phyloP scores from a whole-genome alignment of 257 asterid species.

The Perilla frutescens region DNA sequence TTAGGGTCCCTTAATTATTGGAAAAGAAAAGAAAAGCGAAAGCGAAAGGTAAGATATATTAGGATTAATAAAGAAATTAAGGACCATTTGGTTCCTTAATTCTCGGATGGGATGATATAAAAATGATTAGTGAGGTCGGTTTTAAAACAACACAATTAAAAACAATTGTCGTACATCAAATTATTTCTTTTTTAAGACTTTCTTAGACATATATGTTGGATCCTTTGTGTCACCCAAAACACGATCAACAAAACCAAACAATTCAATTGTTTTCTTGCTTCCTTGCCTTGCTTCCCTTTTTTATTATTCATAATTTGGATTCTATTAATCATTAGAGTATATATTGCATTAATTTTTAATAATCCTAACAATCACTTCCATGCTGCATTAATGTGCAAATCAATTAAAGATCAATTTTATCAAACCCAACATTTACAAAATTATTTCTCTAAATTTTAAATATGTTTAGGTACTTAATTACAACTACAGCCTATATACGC shows the following conservation, averaged over 20 bases:
- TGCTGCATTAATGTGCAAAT: too few relatives aligned
- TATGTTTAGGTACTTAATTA: too few relatives aligned
- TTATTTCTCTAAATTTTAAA: too few relatives aligned
- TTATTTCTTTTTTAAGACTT: background rate
- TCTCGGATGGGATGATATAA: constrained; percentile 39
- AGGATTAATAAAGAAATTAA: constrained; percentile 27
- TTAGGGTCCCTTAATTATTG: constrained; percentile 11
- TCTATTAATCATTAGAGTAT: constrained; percentile 22
- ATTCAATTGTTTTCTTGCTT: constrained; percentile 56
- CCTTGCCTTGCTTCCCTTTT: constrained; percentile 36
- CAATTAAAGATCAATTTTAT: background rate
- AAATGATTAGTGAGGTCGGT: constrained; percentile 51
- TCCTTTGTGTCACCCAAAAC: constrained; percentile 53
- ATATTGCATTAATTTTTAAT: background rate
- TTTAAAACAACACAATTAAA: constrained; percentile 36
- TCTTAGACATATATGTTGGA: constrained; percentile 37
- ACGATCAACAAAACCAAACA: constrained; percentile 38
- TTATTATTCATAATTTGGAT: constrained; percentile 23
- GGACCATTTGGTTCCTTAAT: constrained; percentile 34
- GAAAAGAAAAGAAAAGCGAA: constrained; percentile 11
- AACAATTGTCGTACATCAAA: constrained; percentile 22
- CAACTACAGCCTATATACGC: too few relatives aligned
- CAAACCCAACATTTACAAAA: background rate
- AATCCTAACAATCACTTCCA: constrained; percentile 1
- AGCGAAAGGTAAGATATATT: background rate